A percentile compares a stretch with the other conserved stretches of the same genome.
Conservation (phyloP, 2,329 filamentous ascomycete genomes). For the Bipolaris victoriae region DNA sequence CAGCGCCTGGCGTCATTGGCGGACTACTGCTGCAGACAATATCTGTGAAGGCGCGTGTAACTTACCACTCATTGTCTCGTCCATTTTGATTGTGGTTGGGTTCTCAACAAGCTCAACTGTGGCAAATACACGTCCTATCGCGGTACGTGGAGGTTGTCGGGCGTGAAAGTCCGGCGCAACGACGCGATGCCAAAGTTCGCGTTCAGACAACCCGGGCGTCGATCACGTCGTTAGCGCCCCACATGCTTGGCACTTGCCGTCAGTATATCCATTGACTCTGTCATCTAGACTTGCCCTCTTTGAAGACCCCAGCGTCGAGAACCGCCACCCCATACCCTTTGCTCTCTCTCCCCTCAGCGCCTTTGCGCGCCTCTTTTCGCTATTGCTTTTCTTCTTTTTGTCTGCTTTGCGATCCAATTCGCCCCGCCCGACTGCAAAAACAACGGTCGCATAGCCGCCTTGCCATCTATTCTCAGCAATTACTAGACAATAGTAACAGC, state of each 20-base stretch:
- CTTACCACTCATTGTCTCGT: conserved; percentile 49
- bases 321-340: conserved; percentile 34
- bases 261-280: conserved; percentile 27
- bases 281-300: conserved; percentile 35
- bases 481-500: conserved; percentile 27
- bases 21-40: not conserved
- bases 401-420: conserved; percentile 8
- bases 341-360: conserved; percentile 23
- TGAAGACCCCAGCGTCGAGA: conserved; percentile 51
- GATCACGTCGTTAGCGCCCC: conserved; percentile 11
- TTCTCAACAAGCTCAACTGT: not conserved
- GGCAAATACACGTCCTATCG: not conserved
- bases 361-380: conserved; percentile 14
- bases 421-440: not conserved
- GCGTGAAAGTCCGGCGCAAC: conserved; percentile 14
- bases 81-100: conserved; percentile 31
- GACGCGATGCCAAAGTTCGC: conserved; percentile 28
- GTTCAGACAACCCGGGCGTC: conserved; percentile 16
- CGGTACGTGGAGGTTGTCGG: conserved; percentile 4
- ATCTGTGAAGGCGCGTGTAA: not conserved
- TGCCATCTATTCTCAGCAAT: conserved; percentile 21
- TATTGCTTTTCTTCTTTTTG: conserved; percentile 4
- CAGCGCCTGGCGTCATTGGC: not conserved
- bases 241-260: conserved; percentile 23
- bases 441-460: conserved; percentile 9